Base-by-base conservation (phyloP, 129 eudicot species). In the Daucus carota region DNA sequence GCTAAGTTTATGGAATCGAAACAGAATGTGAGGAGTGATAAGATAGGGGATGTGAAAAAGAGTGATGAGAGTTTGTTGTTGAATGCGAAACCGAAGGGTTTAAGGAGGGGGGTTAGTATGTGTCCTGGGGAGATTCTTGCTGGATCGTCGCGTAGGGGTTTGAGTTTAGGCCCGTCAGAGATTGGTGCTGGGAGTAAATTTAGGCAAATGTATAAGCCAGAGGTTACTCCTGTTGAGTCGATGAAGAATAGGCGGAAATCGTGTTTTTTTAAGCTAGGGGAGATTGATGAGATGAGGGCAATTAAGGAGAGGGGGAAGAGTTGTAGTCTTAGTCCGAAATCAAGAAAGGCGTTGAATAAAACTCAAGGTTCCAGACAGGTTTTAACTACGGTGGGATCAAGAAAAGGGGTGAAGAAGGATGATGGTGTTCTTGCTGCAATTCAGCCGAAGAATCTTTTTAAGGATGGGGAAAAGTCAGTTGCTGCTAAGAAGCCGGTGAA, bases 251-350 rank as follows among this genome's bases (percentile, higher is more conserved):
- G 98, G 85, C 85, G 97, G 74, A 87, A 94, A 73, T 91, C 98
- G 40, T 94, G 98, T 66, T 89, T 89, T 70, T 91, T 92, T 93
- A 94, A 89, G 75, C 79, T 94, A 1, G 88, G 88, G 34, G 92
- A 83, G 6, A 87, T 94, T 76, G 96, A 89, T 67, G 98, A 94
- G 73, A 86, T 85, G n/a, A 81, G 69, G 32, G 82, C 17, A 10
- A 75, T 48, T 63, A 84, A 87, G 43, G 90, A 86, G 69, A 87
- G 81, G 86, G 76, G 72, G 2, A 89, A 82, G 45, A 86, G 81
- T 65, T 54, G 28, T 9, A 83, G 87, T 43, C 47, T 83, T 4
- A 88, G 92, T 59, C 93, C 90, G 0, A 86, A 83, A 71, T 79
- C 86, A 65, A 80, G 87, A 81, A 88, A 79, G 62, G 70, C 70